Base-by-base conservation (phyloP, 73 alveolate species). In the Paramecium tetraurelia region DNA sequence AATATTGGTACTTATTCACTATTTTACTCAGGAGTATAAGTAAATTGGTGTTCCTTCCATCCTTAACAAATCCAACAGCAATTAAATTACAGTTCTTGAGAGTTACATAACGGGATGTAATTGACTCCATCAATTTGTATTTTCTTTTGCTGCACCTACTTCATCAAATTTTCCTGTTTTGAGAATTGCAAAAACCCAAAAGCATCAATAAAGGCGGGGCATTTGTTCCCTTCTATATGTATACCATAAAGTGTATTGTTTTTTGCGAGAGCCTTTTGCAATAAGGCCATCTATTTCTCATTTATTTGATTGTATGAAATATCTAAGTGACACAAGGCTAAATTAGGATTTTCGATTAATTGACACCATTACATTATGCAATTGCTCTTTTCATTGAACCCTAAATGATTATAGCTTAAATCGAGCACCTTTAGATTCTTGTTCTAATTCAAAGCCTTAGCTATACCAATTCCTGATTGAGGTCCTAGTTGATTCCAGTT, bases 41-140 rank as follows among this genome's bases (percentile, higher is more conserved):
- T 21, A 35, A 72, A 72, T 38, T 72, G 16, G n/a, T 72, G 59
- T 38, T 72, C 86, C 41, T 29, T 72, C 86, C 86, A 35, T 35
- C 86, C 86, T 72, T 72, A 72, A 72, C 68, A 72, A 35, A 72
- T 72, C 86, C 63, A 72, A n/a, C 86, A 72, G 38, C 38, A n/a
- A 72, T 72, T 36, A 2, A 12, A 1, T 16, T 10, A 20, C 11
- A 33, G 0, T 1, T 36, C 40, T 36, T 72, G 21, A 12, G 35
- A 18, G 35, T 72, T 72, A 3, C 59, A 20, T 40, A n/a, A 35
- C 0, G 16, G 68, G 86, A 35, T 33, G 38, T 36, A 72, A 36
- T 72, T 72, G 6, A 72, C 86, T 35, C 86, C 86, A 72, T 72
- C 86, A 16, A 72, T 72, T 7, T 10, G 5, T 14, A 16, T 22